phyloP scores from a whole-genome alignment of 2,329 filamentous ascomycete genomes.

The Huntiella omanensis region DNA sequence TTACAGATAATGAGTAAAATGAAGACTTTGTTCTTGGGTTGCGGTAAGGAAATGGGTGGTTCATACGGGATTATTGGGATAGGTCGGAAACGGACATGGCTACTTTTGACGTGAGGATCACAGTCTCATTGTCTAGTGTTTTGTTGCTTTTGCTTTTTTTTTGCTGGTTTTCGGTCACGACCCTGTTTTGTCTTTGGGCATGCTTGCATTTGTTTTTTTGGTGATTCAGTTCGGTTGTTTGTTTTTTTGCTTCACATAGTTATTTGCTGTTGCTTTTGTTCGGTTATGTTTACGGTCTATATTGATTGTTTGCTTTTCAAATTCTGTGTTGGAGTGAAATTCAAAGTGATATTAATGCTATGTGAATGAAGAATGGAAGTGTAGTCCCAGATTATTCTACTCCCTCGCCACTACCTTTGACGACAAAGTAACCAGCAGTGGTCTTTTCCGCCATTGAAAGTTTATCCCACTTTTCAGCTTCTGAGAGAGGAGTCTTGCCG shows the following conservation, averaged over 20 bases:
- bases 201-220: background rate
- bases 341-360: background rate
- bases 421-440: slow-evolving; percentile 58
- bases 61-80: no score
- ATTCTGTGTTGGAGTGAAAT: background rate
- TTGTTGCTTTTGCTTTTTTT: slow-evolving; percentile 1
- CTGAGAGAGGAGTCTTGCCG: slow-evolving; percentile 8
- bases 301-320: background rate
- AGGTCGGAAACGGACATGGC: no score
- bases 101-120: background rate
- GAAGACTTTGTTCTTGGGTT: no score
- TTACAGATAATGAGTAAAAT: no score
- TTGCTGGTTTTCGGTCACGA: background rate
- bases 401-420: slow-evolving; percentile 37
- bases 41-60: no score
- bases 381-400: slow-evolving; percentile 11
- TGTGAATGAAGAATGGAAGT: background rate
- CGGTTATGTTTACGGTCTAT: slow-evolving; percentile 4
- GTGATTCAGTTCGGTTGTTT: background rate
- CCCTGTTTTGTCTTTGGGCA: background rate
- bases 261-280: background rate
- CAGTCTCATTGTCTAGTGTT: slow-evolving; percentile 3
- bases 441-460: slow-evolving; percentile 45
- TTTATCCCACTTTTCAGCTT: slow-evolving; percentile 48
- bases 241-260: background rate